phyloP scores from a whole-genome alignment of 345 rosid species.

The Brassica incana region DNA sequence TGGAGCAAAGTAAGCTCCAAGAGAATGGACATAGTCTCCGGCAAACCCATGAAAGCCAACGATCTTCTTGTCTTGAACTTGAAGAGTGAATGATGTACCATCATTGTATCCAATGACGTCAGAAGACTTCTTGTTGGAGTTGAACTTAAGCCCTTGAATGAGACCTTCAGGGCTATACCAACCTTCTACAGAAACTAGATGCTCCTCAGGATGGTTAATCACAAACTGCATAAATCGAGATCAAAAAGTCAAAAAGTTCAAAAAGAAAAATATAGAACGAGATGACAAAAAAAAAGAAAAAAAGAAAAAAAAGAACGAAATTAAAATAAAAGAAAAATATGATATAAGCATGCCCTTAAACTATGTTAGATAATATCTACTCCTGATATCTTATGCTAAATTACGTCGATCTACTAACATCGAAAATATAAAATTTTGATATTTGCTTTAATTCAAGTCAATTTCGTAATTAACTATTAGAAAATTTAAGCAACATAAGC shows the following conservation, averaged over 20 bases:
- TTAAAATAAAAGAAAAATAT: neutral
- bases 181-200: slow-evolving; percentile 29
- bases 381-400: neutral
- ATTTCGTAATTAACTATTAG: neutral
- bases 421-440: neutral
- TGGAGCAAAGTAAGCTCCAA: slow-evolving; percentile 38
- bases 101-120: slow-evolving; percentile 18
- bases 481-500: neutral
- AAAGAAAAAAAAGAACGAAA: too few relatives aligned
- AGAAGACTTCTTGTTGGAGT: slow-evolving; percentile 29
- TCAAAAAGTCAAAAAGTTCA: neutral
- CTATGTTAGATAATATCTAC: neutral
- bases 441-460: neutral
- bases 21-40: slow-evolving; percentile 12
- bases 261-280: neutral
- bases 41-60: slow-evolving; percentile 36
- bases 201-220: slow-evolving; percentile 36
- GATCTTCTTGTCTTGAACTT: slow-evolving; percentile 30
- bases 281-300: too few relatives aligned
- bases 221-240: slow-evolving; percentile 24
- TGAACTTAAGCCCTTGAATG: slow-evolving; percentile 22
- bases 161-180: slow-evolving; percentile 24
- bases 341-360: neutral
- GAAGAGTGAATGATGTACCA: slow-evolving; percentile 23
- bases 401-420: neutral